Evolutionary conservation across 257 asterid species (phyloP).

Genomic region (Solanum chilense): DNA sequence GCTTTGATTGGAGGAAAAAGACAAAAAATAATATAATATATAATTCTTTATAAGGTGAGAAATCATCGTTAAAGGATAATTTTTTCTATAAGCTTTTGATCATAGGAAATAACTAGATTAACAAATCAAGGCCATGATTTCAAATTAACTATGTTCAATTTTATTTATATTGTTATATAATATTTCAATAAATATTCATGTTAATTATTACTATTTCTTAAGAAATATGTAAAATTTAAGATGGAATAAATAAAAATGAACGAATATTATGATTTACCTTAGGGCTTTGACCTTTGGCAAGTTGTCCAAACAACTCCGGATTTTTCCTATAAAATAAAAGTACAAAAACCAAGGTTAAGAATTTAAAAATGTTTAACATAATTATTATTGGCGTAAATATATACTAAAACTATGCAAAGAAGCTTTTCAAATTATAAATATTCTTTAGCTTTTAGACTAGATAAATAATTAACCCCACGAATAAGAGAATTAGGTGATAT

Average conservation of each 20-base stretch:
- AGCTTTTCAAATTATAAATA: not conserved
- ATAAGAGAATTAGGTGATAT: not conserved
- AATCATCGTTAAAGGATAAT: not conserved
- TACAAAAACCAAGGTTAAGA: not conserved
- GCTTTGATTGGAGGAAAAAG: not conserved
- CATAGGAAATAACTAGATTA: not conserved
- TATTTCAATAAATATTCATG: not conserved
- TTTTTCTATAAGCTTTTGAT: not conserved
- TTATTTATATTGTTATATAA: not conserved
- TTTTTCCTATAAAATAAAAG: constrained; percentile 15
- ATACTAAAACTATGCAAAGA: not conserved
- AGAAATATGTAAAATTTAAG: not conserved
- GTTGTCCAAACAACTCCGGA: constrained; percentile 23
- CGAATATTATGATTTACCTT: constrained; percentile 9
- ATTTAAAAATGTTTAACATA: not conserved
- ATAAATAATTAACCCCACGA: not conserved
- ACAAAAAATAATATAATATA: not conserved
- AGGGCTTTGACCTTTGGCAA: constrained; percentile 37
- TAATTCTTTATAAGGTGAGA: not conserved
- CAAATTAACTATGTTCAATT: not conserved
- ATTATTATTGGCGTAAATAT: not conserved
- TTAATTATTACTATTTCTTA: accelerated
- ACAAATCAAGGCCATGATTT: not conserved
- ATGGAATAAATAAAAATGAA: not conserved
- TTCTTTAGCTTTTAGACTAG: not conserved